These are phyloP conservation scores for Diaporthe citrichinensis DNA, from an alignment of 2,329 filamentous ascomycete species.

Conservation along the genomic window DNA sequence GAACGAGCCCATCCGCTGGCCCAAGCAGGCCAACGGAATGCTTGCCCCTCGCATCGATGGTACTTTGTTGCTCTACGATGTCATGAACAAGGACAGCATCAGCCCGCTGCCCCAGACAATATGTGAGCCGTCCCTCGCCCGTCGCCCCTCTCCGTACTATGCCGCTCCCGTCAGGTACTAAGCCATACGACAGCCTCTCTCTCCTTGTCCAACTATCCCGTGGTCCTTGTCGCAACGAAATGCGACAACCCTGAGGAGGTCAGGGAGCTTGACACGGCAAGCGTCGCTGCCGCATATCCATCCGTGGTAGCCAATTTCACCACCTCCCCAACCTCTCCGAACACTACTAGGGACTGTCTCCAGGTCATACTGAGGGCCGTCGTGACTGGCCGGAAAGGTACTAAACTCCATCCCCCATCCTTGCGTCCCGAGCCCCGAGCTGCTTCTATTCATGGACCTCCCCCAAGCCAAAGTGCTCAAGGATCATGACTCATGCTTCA, in stretches of 20 bases:
- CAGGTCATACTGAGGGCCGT: slow-evolving; percentile 81
- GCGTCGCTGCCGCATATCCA: slow-evolving; percentile 74
- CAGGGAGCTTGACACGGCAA: slow-evolving; percentile 79
- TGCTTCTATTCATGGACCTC: slow-evolving; percentile 20
- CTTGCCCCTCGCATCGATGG: slow-evolving; percentile 84
- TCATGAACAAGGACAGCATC: slow-evolving; percentile 83
- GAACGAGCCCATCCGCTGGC: slow-evolving; percentile 74
- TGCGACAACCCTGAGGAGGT: slow-evolving; percentile 82
- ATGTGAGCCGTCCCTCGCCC: slow-evolving; percentile 70
- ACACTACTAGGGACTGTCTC: slow-evolving; percentile 82
- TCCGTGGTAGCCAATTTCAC: slow-evolving; percentile 81
- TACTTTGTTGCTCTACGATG: slow-evolving; percentile 89
- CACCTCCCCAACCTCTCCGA: slow-evolving; percentile 77
- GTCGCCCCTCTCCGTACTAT: not conserved
- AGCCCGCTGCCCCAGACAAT: slow-evolving; percentile 81
- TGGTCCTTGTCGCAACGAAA: slow-evolving; percentile 89
- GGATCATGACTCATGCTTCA: slow-evolving; percentile 27
- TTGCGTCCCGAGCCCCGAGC: slow-evolving; percentile 35
- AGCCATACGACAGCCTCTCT: slow-evolving; percentile 73
- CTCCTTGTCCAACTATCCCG: slow-evolving; percentile 79
- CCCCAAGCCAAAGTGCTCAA: not conserved
- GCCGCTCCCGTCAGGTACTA: slow-evolving; percentile 32
- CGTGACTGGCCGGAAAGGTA: slow-evolving; percentile 78
- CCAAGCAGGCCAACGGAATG: slow-evolving; percentile 77
- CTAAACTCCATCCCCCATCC: slow-evolving; percentile 52